A percentile compares a stretch with the other conserved stretches of the same genome.
Evolutionary conservation across 1,284 basidiomycete species (phyloP).

Genomic region (Takashimella tepidaria): DNA sequence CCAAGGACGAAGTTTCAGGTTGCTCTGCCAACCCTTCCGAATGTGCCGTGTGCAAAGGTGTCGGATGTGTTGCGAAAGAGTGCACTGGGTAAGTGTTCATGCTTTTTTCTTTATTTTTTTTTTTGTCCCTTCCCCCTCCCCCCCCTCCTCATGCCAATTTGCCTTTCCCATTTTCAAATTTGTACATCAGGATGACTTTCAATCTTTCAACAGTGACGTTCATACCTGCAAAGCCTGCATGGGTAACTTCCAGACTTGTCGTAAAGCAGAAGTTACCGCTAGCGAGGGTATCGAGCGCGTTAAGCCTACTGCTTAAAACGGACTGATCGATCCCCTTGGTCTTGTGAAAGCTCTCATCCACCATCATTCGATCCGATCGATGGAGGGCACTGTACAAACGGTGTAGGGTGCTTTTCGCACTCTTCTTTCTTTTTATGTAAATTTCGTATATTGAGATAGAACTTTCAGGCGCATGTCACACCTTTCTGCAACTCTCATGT

Average conservation of each 20-base stretch:
- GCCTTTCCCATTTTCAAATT: neutral
- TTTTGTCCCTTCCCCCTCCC: neutral
- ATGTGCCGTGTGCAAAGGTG: conserved; percentile 38
- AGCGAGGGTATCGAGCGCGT: conserved; percentile 40
- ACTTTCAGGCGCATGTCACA: too few relatives aligned
- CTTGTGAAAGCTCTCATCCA: too few relatives aligned
- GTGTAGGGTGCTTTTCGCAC: too few relatives aligned
- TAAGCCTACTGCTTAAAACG: conserved; percentile 13
- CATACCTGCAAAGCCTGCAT: conserved; percentile 40
- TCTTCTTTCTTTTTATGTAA: too few relatives aligned
- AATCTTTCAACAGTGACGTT: conserved; percentile 28
- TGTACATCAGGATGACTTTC: too few relatives aligned
- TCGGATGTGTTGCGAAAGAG: conserved; percentile 38
- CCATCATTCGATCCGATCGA: too few relatives aligned
- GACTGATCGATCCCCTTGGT: neutral
- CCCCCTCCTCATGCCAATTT: neutral
- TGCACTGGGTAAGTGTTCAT: conserved; percentile 40
- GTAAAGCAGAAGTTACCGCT: conserved; percentile 33
- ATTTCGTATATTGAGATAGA: too few relatives aligned
- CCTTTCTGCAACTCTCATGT: too few relatives aligned
- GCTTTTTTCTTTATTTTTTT: neutral
- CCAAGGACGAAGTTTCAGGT: conserved; percentile 37
- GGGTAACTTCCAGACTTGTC: conserved; percentile 36
- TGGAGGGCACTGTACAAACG: too few relatives aligned
- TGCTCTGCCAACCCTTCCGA: conserved; percentile 36